Evolutionary conservation across 2,329 filamentous ascomycete species (phyloP).

Genomic region (Colletotrichum sansevieriae): DNA sequence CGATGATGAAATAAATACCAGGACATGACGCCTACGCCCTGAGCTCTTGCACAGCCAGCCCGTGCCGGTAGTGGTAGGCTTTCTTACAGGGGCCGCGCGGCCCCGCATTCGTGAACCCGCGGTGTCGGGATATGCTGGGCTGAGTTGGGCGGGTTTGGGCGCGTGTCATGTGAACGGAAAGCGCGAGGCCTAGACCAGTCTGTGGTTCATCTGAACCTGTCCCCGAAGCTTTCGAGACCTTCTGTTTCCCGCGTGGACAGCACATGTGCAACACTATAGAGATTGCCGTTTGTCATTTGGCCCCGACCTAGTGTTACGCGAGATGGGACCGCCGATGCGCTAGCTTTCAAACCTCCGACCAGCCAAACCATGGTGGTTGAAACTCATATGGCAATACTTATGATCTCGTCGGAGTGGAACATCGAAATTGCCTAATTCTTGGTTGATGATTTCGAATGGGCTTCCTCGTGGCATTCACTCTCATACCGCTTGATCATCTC

Average conservation of each 20-base stretch:
- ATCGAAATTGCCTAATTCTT: conserved; percentile 20
- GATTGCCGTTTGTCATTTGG: not conserved
- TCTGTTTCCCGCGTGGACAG: not conserved
- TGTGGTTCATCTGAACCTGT: conserved; percentile 24
- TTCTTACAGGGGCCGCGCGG: not conserved
- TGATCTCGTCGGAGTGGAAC: conserved; percentile 12
- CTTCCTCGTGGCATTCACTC: not conserved
- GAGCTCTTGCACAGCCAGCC: too few species aligned
- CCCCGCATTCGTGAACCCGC: conserved; percentile 17
- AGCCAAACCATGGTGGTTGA: conserved; percentile 8
- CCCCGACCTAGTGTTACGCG: not conserved
- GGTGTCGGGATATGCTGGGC: not conserved
- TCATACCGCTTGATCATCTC: too few species aligned
- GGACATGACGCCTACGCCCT: too few species aligned
- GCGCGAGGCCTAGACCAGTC: not conserved
- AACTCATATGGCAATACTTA: conserved; percentile 16
- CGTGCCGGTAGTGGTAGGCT: too few species aligned
- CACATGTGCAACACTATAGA: not conserved
- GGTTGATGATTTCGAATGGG: not conserved
- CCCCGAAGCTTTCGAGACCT: conserved; percentile 10
- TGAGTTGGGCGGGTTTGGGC: not conserved
- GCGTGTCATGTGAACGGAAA: conserved; percentile 4
- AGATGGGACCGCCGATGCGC: conserved; percentile 10
- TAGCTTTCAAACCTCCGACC: conserved; percentile 7
- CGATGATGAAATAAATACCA: too few species aligned